Conservation (phyloP, 306 rosid genomes). For the Fagus crenata region DNA sequence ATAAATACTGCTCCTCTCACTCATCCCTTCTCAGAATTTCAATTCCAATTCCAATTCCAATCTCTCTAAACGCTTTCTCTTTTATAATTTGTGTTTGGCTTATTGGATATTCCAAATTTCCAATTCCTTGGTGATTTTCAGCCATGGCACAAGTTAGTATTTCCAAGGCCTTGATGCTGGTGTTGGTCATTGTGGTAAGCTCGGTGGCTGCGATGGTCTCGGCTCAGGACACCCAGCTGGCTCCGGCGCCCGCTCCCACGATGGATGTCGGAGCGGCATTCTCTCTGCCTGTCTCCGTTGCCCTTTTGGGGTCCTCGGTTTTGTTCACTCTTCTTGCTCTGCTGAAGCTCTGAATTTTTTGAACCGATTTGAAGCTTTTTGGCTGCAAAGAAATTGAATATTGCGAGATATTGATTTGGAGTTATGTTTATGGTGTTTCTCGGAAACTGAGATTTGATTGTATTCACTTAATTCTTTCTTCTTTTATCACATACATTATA, state of each 20-base stretch:
- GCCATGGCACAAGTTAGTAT: constrained; percentile 26
- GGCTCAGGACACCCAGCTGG: constrained; percentile 17
- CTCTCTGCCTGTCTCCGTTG: constrained; percentile 24
- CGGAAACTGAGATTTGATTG: background rate
- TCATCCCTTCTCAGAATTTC: no score
- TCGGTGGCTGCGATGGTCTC: constrained; percentile 3
- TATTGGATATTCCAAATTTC: no score
- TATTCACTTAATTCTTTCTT: constrained; percentile 2
- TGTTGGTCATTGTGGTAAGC: constrained; percentile 16
- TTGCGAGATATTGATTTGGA: background rate
- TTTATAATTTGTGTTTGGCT: no score
- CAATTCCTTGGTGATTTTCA: background rate
- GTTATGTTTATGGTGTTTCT: background rate
- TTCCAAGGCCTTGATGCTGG: constrained; percentile 21
- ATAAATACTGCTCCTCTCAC: no score
- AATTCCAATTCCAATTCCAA: no score
- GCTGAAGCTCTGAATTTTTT: constrained; percentile 19
- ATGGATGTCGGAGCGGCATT: constrained; percentile 22
- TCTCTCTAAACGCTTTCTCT: no score
- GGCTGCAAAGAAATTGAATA: background rate
- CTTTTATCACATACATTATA: background rate
- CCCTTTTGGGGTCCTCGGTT: constrained; percentile 20
- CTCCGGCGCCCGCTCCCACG: constrained; percentile 25
- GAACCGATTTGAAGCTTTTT: background rate
- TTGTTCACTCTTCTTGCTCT: constrained; percentile 18